These are phyloP conservation scores for Nicotiana sylvestris DNA, from an alignment of 257 asterid genomes.

Conservation along the genomic window DNA sequence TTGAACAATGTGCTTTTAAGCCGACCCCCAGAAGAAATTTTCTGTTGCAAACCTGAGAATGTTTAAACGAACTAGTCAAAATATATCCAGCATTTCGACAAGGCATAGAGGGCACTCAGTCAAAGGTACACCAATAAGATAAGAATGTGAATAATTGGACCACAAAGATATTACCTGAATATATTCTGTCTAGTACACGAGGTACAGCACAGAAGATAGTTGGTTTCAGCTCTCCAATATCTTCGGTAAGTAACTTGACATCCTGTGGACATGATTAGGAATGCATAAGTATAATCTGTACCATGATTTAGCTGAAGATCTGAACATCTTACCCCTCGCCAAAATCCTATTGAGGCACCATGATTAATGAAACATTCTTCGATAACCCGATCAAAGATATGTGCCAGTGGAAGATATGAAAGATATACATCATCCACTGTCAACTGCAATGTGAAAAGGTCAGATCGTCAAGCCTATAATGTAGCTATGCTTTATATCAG, in stretches of 20 bases:
- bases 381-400: constrained; percentile 88
- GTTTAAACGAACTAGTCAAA: neutral
- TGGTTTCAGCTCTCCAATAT: constrained; percentile 79
- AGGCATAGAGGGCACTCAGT: neutral
- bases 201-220: constrained; percentile 96
- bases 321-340: constrained; percentile 86
- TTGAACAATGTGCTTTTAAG: constrained; percentile 64
- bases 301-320: neutral
- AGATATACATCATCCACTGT: constrained; percentile 65
- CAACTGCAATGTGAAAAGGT: constrained; percentile 39
- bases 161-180: constrained; percentile 50
- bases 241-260: constrained; percentile 75
- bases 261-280: constrained; percentile 43
- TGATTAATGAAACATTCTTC: constrained; percentile 73
- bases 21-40: constrained; percentile 77
- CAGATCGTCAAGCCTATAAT: neutral
- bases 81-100: neutral
- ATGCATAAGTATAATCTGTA: neutral
- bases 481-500: neutral
- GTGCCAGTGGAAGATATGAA: constrained; percentile 96
- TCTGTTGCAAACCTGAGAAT: constrained; percentile 80
- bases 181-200: constrained; percentile 84
- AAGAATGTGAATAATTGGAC: neutral
- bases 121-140: neutral
- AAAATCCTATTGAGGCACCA: constrained; percentile 95